These are phyloP conservation scores for Fusarium drepaniforme DNA, from an alignment of 2,329 filamentous ascomycete species.

Conservation along the genomic window DNA sequence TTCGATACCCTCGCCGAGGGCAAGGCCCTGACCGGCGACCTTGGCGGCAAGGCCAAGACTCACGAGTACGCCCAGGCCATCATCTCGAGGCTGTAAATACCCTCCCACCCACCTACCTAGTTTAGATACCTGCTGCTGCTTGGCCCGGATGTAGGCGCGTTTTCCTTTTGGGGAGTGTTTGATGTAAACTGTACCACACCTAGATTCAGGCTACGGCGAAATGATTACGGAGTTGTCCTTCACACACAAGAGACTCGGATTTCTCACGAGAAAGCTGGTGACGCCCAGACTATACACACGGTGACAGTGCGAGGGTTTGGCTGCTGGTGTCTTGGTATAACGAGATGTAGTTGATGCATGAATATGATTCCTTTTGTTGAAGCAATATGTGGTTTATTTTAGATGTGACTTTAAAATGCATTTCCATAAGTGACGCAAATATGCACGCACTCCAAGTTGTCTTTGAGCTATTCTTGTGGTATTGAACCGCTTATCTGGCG, in stretches of 20 bases:
- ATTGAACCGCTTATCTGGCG: background rate
- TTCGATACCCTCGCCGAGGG: conserved; percentile 96
- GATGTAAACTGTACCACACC: conserved; percentile 48
- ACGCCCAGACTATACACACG: conserved; percentile 13
- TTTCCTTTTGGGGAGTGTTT: conserved; percentile 43
- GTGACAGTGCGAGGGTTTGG: conserved; percentile 15
- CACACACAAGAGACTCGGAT: conserved; percentile 10
- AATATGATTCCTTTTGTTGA: background rate
- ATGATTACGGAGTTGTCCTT: conserved; percentile 43
- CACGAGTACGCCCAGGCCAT: conserved; percentile 94
- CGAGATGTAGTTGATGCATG: background rate
- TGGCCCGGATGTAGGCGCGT: conserved; percentile 34
- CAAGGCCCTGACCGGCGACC: conserved; percentile 94
- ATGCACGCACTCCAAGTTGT: background rate
- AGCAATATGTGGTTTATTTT: background rate
- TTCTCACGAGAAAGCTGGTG: conserved; percentile 23
- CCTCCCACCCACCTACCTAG: conserved; percentile 4
- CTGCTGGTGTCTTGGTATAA: conserved; percentile 2
- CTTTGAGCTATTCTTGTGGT: background rate
- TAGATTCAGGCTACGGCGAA: conserved; percentile 47
- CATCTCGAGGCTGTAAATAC: conserved; percentile 74
- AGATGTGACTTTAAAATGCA: too few species aligned
- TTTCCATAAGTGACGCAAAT: background rate
- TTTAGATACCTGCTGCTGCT: conserved; percentile 44
- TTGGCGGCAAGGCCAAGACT: conserved; percentile 97